Evolutionary conservation across 495 filamentous ascomycete species (phyloP).

Genomic region (Astrothelium subdiscretum): DNA sequence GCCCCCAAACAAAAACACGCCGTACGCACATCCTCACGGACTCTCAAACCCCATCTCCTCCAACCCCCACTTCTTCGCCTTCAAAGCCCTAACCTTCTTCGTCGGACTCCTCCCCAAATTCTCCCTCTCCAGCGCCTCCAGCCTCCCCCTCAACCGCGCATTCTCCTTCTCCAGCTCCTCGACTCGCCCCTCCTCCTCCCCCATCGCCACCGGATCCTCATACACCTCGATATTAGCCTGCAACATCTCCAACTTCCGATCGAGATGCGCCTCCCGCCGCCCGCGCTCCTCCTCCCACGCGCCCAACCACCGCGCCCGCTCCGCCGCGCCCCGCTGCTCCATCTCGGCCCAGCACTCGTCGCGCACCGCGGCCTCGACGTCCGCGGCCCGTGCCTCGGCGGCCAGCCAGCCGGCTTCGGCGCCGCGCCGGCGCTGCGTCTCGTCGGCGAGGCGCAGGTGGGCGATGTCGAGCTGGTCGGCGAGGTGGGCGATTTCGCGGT

Average conservation of each 20-base stretch:
- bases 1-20: not conserved
- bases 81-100: constrained; percentile 32
- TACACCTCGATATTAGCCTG: constrained; percentile 45
- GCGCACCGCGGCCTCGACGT: constrained; percentile 75
- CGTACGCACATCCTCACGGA: constrained; percentile 1
- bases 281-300: constrained; percentile 57
- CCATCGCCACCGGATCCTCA: constrained; percentile 16
- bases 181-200: constrained; percentile 13
- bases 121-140: constrained; percentile 25
- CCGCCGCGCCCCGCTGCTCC: constrained; percentile 60
- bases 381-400: constrained; percentile 39
- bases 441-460: constrained; percentile 45
- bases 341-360: constrained; percentile 83
- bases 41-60: constrained; percentile 18
- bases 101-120: constrained; percentile 22
- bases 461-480: constrained; percentile 59
- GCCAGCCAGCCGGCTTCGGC: constrained; percentile 29
- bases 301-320: constrained; percentile 64
- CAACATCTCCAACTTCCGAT: constrained; percentile 81
- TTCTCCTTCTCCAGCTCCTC: constrained; percentile 31
- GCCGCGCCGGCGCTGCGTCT: constrained; percentile 45
- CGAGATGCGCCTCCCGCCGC: constrained; percentile 66
- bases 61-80: constrained; percentile 29
- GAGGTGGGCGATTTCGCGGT: constrained; percentile 62
- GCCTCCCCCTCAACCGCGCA: constrained; percentile 19